Evolutionary conservation across 345 rosid genomes (phyloP).

Genomic region (Eucalyptus sp.): DNA sequence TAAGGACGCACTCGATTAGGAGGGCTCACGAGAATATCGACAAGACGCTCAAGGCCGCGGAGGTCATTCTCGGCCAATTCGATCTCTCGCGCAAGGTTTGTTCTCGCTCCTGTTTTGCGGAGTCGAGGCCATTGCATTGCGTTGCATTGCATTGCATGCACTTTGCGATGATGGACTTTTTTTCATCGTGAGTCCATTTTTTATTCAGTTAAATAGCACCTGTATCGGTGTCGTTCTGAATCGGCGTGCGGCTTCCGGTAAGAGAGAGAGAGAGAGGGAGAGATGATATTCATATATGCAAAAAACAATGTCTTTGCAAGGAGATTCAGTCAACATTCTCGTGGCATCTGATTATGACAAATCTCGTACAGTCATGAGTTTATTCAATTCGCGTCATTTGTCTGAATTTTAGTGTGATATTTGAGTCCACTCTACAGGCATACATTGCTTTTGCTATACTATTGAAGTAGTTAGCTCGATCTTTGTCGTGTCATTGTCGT

Average conservation of each 20-base stretch:
- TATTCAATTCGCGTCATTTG: background rate
- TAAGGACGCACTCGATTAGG: slow-evolving; percentile 85
- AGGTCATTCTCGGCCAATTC: slow-evolving; percentile 63
- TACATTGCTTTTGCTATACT: background rate
- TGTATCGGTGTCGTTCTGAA: background rate
- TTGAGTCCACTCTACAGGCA: background rate
- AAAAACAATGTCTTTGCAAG: background rate
- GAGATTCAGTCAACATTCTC: background rate
- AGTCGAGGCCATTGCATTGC: background rate
- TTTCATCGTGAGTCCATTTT: background rate
- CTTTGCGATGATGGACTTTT: background rate
- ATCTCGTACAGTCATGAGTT: background rate
- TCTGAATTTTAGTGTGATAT: background rate
- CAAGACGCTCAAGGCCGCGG: slow-evolving; percentile 68
- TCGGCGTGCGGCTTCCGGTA: background rate
- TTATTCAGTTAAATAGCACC: background rate
- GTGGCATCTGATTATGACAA: background rate
- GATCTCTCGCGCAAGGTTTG: slow-evolving; percentile 73
- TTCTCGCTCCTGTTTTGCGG: background rate
- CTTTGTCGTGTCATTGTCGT: background rate
- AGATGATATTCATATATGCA: background rate
- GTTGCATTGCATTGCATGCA: background rate
- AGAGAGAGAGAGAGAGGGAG: background rate
- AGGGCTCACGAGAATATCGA: slow-evolving; percentile 90
- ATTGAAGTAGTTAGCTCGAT: background rate